phyloP scores from a whole-genome alignment of 2,329 filamentous ascomycete species.

The Magnaporthales sp. region DNA sequence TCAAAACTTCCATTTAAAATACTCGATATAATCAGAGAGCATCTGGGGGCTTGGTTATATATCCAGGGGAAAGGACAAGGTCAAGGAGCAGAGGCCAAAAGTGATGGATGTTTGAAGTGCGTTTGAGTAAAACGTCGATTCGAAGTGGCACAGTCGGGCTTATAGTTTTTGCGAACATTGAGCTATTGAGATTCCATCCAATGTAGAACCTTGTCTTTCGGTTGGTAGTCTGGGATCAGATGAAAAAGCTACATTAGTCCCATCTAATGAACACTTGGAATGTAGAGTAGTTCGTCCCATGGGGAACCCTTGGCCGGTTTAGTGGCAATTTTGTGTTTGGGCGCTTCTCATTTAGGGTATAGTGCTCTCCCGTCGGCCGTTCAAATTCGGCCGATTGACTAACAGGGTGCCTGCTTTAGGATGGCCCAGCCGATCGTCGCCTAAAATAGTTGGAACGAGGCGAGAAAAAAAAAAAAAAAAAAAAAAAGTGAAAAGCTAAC shows the following conservation, averaged over 20 bases:
- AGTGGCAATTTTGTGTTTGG: neutral
- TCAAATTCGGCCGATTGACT: neutral
- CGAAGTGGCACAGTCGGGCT: neutral
- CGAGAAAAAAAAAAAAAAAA: too few relatives aligned
- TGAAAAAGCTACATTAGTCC: neutral
- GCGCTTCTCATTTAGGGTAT: neutral
- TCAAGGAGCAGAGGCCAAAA: neutral
- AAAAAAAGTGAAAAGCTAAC: neutral
- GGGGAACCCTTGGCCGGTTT: neutral
- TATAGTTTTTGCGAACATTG: constrained; percentile 3
- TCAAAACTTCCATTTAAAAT: neutral
- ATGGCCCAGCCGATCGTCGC: neutral
- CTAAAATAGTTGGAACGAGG: neutral
- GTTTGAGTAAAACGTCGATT: neutral
- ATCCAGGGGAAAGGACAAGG: neutral
- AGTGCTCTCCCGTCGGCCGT: neutral
- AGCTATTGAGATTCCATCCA: neutral
- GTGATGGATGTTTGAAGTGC: neutral
- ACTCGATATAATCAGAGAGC: neutral
- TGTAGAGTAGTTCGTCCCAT: neutral
- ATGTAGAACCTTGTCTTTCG: neutral
- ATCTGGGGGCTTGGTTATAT: neutral
- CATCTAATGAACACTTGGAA: neutral
- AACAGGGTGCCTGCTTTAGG: neutral
- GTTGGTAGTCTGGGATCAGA: neutral